Conservation (phyloP, 2,329 filamentous ascomycete species). For the Hypoxylon sp. region DNA sequence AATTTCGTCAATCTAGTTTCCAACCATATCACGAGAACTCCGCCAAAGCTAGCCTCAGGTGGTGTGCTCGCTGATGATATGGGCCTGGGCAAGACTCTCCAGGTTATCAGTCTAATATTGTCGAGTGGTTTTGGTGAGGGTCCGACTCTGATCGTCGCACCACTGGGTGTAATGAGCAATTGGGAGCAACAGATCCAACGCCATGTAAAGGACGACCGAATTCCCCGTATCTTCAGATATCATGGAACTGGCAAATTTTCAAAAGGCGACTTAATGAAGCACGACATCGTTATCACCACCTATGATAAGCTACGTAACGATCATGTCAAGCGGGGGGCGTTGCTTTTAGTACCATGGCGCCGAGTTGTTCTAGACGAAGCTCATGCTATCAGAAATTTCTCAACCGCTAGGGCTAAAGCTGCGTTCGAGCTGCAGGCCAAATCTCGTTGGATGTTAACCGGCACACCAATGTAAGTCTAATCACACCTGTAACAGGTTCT, state of each 20-base stretch:
- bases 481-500: neutral
- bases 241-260: constrained; percentile 69
- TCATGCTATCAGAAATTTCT: constrained; percentile 84
- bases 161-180: constrained; percentile 90
- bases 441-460: constrained; percentile 84
- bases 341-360: constrained; percentile 75
- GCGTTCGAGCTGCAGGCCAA: constrained; percentile 76
- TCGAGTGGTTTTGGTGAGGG: constrained; percentile 65
- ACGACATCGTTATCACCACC: constrained; percentile 86
- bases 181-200: constrained; percentile 85
- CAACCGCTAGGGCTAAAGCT: constrained; percentile 79
- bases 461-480: constrained; percentile 78
- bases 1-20: constrained; percentile 79
- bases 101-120: constrained; percentile 85
- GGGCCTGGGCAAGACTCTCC: constrained; percentile 91
- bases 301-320: constrained; percentile 84
- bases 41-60: constrained; percentile 79
- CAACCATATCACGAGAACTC: constrained; percentile 71
- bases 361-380: constrained; percentile 88
- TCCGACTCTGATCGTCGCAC: constrained; percentile 84
- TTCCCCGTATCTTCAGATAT: constrained; percentile 79
- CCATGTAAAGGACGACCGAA: constrained; percentile 76
- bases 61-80: constrained; percentile 94
- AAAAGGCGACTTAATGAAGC: constrained; percentile 71
- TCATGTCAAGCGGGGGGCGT: constrained; percentile 65